Evolutionary conservation across 441 rosid genomes (phyloP).

Genomic region (Bocquillonia castaneifolia): DNA sequence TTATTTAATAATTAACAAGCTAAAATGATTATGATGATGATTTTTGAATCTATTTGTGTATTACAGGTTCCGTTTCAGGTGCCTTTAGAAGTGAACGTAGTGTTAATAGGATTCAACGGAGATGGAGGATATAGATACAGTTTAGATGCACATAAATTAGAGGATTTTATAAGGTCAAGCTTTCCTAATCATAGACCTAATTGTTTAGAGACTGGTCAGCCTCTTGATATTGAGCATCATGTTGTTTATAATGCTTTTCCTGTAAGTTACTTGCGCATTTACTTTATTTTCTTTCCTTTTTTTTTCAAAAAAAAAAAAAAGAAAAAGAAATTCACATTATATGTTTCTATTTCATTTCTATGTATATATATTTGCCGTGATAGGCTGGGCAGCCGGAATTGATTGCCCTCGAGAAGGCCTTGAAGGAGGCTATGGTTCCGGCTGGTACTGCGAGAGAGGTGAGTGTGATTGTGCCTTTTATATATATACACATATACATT

Average conservation of each 20-base stretch:
- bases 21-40: not conserved
- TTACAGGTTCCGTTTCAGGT: slow-evolving; percentile 94
- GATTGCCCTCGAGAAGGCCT: slow-evolving; percentile 80
- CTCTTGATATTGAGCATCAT: slow-evolving; percentile 84
- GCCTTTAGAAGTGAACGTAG: slow-evolving; percentile 87
- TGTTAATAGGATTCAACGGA: slow-evolving; percentile 74
- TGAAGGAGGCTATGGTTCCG: slow-evolving; percentile 75
- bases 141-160: slow-evolving; percentile 64
- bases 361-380: no score
- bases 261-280: slow-evolving; percentile 34
- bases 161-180: slow-evolving; percentile 68
- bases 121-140: slow-evolving; percentile 83
- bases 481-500: no score
- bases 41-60: not conserved
- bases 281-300: not conserved
- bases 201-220: slow-evolving; percentile 84
- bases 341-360: no score
- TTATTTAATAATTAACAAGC: not conserved
- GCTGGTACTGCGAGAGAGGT: slow-evolving; percentile 93
- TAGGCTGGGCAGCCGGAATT: slow-evolving; percentile 89
- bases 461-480: slow-evolving; percentile 6
- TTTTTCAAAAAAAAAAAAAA: no score
- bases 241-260: slow-evolving; percentile 69
- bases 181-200: slow-evolving; percentile 80
- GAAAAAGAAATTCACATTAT: no score